Base-by-base conservation (phyloP, 495 filamentous ascomycete genomes). In the Chaetomidium leptoderma region DNA sequence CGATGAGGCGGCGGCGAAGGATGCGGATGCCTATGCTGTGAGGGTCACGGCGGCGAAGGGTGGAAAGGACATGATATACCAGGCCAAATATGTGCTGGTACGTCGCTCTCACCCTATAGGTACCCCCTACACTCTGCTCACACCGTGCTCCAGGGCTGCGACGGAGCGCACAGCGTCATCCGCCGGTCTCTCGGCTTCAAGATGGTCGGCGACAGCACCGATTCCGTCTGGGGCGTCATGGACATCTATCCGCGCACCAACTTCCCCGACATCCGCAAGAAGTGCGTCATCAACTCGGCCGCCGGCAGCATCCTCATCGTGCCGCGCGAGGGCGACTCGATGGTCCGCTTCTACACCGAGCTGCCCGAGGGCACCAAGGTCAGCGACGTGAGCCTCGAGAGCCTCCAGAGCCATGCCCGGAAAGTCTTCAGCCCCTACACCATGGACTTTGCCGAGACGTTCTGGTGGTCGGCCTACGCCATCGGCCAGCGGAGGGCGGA, bases 171-270 rank as follows among this genome's bases (percentile, higher is more conserved):
- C 66, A 88, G 84, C 65, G 70, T 72, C 33, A 76, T 91, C 23
- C 81, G 90, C 37, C 81, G 78, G 60, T 78, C 81, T 0, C 79
- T 95, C 21, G 86, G 86, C 3, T 83, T 81, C 66, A 76, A 78
- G 37, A 86, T 95, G 84, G 61, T 86, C 4, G 90, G 89, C 17
- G 88, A 95, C 65, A 85, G 77, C 62, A 85, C 76, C 32, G 87
- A 92, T 68, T 77, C 84, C 30, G 67, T 75, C 37, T 76, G 78
- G 78, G 90, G 91, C 58, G 90, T 95, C 14, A 87, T 93, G 84
- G 91, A 96, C 58, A 78, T 89, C 58, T 81, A 87, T 32, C 85
- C 87, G 6, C 76, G 73, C 6, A 92, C 90, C 0, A 72, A 85
- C 63, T 96, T 92, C 71, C 91, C 90, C 5, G 85, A 88, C 60